Conservation (phyloP, 2,329 filamentous ascomycete genomes). For the Colletotrichum noveboracense region DNA sequence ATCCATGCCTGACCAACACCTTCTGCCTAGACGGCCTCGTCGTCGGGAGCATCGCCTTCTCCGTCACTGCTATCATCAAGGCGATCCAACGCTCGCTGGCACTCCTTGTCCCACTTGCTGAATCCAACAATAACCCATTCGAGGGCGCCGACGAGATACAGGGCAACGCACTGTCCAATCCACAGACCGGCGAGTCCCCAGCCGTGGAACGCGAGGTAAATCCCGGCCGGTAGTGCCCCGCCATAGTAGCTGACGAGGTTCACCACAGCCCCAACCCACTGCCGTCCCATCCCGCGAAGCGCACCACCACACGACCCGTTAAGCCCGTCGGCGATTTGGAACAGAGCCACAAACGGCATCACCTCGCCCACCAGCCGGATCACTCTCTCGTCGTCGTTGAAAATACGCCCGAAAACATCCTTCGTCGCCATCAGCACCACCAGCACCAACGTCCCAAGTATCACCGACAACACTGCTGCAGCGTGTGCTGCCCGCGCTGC, state of each 20-base stretch:
- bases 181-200: slow-evolving; percentile 84
- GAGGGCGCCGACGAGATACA: slow-evolving; percentile 78
- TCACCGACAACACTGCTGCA: slow-evolving; percentile 74
- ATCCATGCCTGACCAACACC: neutral
- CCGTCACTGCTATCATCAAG: slow-evolving; percentile 56
- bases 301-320: slow-evolving; percentile 86
- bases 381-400: slow-evolving; percentile 79
- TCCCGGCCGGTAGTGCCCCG: slow-evolving; percentile 79
- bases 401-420: slow-evolving; percentile 76
- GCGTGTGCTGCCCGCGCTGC: slow-evolving; percentile 77
- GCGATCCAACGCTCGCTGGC: slow-evolving; percentile 71
- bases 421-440: slow-evolving; percentile 72
- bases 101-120: slow-evolving; percentile 79
- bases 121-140: slow-evolving; percentile 83
- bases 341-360: slow-evolving; percentile 85
- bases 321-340: slow-evolving; percentile 88
- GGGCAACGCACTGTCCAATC: slow-evolving; percentile 81
- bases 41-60: neutral
- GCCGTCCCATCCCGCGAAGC: slow-evolving; percentile 82
- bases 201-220: slow-evolving; percentile 84
- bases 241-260: slow-evolving; percentile 87
- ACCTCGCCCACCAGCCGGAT: slow-evolving; percentile 76
- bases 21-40: neutral
- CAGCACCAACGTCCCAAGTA: slow-evolving; percentile 72
- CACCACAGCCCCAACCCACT: slow-evolving; percentile 83